Evolutionary conservation across 257 asterid genomes (phyloP).

Genomic region (Cordia subcordata): DNA sequence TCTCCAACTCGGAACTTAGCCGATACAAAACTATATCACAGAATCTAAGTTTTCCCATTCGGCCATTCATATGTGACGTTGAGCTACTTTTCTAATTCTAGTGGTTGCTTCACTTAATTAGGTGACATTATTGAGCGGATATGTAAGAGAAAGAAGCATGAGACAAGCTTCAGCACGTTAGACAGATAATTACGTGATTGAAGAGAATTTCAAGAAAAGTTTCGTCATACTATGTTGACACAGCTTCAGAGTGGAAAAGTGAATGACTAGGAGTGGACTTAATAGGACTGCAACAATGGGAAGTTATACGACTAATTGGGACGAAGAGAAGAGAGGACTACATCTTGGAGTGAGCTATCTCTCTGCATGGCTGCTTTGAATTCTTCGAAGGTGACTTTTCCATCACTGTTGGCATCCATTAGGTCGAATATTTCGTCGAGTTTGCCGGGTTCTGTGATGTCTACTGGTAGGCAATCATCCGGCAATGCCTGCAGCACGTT

Average conservation of each 20-base stretch:
- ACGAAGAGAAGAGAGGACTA: constrained; percentile 77
- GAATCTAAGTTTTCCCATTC: too few species aligned
- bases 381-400: constrained; percentile 75
- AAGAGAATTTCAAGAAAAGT: too few species aligned
- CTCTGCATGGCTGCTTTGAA: constrained; percentile 81
- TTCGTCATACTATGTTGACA: not conserved
- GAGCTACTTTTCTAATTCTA: too few species aligned
- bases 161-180: too few species aligned
- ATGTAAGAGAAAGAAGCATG: too few species aligned
- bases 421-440: constrained; percentile 75
- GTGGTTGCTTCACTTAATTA: too few species aligned
- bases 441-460: constrained; percentile 74
- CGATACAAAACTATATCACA: too few species aligned
- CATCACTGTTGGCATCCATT: constrained; percentile 85
- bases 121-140: too few species aligned
- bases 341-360: constrained; percentile 83
- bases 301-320: constrained; percentile 20
- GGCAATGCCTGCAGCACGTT: constrained; percentile 59
- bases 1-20: too few species aligned
- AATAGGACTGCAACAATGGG: not conserved
- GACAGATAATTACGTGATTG: too few species aligned
- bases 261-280: not conserved
- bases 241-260: not conserved
- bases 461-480: constrained; percentile 66
- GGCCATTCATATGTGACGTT: too few species aligned